These are phyloP conservation scores for Suillus brevipes DNA, from an alignment of 768 basidiomycete species.

Conservation along the genomic window DNA sequence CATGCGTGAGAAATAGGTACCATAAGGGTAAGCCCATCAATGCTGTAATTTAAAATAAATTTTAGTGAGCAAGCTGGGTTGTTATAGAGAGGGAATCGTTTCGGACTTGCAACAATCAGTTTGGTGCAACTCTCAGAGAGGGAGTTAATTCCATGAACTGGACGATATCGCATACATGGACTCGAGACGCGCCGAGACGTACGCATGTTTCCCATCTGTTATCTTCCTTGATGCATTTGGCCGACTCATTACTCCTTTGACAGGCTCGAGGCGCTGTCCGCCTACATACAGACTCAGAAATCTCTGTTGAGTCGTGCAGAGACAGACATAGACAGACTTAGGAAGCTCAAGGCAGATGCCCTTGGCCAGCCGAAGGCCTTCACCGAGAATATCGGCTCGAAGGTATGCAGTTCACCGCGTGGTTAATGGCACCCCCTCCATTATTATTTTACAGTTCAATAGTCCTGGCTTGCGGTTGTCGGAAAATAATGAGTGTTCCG, in stretches of 20 bases:
- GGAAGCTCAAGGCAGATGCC: constrained; percentile 42
- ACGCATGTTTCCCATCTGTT: constrained; percentile 12
- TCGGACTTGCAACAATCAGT: not conserved
- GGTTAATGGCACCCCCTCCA: constrained; percentile 20
- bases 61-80: constrained; percentile 13
- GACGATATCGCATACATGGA: constrained; percentile 31
- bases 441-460: constrained; percentile 33
- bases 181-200: constrained; percentile 37
- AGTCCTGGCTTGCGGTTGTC: constrained; percentile 40
- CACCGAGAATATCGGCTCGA: constrained; percentile 29
- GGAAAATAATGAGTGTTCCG: constrained; percentile 45
- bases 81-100: not conserved
- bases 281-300: constrained; percentile 63
- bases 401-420: constrained; percentile 31
- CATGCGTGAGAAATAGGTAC: constrained; percentile 27
- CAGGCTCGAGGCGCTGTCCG: constrained; percentile 59
- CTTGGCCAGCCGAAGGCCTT: constrained; percentile 37
- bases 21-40: constrained; percentile 9
- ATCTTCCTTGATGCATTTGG: not conserved
- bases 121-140: constrained; percentile 6
- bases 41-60: constrained; percentile 18
- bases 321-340: constrained; percentile 60
- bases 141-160: constrained; percentile 33
- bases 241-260: constrained; percentile 7
- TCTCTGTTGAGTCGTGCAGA: constrained; percentile 58